These are phyloP conservation scores for Marvania coccoides DNA, from an alignment of 139 green algal genomes.

Conservation along the genomic window DNA sequence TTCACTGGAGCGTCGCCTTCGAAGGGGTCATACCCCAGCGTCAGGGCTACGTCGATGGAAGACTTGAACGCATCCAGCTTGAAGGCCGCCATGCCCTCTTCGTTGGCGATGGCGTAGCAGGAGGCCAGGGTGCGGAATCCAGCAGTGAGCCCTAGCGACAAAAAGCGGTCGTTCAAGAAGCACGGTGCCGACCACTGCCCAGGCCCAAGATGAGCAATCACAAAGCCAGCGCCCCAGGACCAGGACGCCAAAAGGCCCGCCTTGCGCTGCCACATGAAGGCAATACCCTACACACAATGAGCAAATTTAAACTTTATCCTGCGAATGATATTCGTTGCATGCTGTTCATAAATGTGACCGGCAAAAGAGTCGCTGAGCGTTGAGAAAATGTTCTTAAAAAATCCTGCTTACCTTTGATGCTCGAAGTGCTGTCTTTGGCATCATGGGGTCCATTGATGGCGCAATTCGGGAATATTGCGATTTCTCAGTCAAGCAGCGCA, in stretches of 20 bases:
- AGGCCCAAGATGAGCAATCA: slow-evolving; percentile 5
- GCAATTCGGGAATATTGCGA: too few species aligned
- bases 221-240: slow-evolving; percentile 9
- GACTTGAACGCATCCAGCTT: background rate
- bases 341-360: too few species aligned
- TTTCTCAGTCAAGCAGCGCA: too few species aligned
- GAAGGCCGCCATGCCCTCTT: background rate
- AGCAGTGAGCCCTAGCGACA: slow-evolving; percentile 6
- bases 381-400: too few species aligned
- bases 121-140: background rate
- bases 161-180: slow-evolving; percentile 4
- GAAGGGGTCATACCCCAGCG: background rate
- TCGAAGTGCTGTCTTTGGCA: too few species aligned
- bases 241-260: slow-evolving; percentile 1
- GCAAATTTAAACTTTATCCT: too few species aligned
- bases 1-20: background rate
- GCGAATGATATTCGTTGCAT: too few species aligned
- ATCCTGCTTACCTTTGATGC: too few species aligned
- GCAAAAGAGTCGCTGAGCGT: too few species aligned
- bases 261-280: slow-evolving; percentile 14
- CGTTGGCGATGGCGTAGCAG: slow-evolving; percentile 4
- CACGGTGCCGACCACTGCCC: slow-evolving; percentile 14
- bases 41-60: background rate
- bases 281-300: too few species aligned
- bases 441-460: too few species aligned